phyloP scores from a whole-genome alignment of 371 early-diverging fungal genomes.

The Mortierella sp. region DNA sequence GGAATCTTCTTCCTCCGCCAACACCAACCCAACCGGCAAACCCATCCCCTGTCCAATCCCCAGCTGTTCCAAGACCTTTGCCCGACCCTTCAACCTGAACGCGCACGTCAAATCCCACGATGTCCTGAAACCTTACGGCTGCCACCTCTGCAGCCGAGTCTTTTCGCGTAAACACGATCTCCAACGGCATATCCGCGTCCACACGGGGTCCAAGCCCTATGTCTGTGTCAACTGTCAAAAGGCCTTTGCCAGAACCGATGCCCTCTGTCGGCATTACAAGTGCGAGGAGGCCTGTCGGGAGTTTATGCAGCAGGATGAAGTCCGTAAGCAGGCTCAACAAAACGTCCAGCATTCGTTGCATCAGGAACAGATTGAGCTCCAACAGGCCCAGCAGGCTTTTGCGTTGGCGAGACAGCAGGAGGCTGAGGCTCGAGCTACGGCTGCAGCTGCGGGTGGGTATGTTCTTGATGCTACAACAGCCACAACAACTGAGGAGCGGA shows the following conservation, averaged over 20 bases:
- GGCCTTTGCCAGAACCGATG: conserved; percentile 78
- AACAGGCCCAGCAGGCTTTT: conserved; percentile 51
- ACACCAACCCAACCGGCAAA: conserved; percentile 29
- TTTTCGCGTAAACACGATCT: conserved; percentile 80
- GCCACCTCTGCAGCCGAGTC: conserved; percentile 58
- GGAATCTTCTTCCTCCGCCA: not conserved
- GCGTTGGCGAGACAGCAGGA: conserved; percentile 33
- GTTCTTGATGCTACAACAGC: not conserved
- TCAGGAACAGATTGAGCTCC: conserved; percentile 52
- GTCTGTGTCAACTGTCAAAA: conserved; percentile 71
- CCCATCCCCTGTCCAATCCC: conserved; percentile 52
- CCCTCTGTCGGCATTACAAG: conserved; percentile 73
- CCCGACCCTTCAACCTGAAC: conserved; percentile 49
- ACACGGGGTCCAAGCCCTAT: conserved; percentile 77
- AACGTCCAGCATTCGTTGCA: conserved; percentile 45
- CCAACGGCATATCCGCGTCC: conserved; percentile 77
- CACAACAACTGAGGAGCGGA: not conserved
- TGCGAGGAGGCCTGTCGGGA: conserved; percentile 59
- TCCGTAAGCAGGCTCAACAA: conserved; percentile 48
- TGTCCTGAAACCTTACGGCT: conserved; percentile 51
- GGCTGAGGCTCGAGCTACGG: conserved; percentile 32
- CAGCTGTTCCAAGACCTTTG: conserved; percentile 44
- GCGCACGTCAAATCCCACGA: conserved; percentile 55
- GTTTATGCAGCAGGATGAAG: conserved; percentile 47
- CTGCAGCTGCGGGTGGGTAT: conserved; percentile 16